phyloP scores from a whole-genome alignment of 345 rosid species.

The Moricandia moricandioides region DNA sequence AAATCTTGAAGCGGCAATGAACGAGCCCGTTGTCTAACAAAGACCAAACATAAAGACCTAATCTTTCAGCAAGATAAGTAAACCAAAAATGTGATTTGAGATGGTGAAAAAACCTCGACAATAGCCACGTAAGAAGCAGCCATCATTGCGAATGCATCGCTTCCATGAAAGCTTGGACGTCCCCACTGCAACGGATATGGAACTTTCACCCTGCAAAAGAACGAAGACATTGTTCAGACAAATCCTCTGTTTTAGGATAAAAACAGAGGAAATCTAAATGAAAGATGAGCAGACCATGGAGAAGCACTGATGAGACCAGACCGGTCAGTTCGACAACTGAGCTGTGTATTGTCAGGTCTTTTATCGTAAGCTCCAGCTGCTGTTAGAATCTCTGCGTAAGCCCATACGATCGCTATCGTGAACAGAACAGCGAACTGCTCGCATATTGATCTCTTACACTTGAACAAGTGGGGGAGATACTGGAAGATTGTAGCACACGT shows the following conservation, averaged over 20 bases:
- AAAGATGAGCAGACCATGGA: slow-evolving; percentile 55
- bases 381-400: slow-evolving; percentile 74
- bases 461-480: slow-evolving; percentile 63
- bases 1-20: slow-evolving; percentile 72
- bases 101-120: slow-evolving; percentile 55
- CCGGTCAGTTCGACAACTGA: slow-evolving; percentile 82
- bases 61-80: neutral
- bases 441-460: slow-evolving; percentile 41
- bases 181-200: slow-evolving; percentile 96
- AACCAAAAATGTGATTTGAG: neutral
- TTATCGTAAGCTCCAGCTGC: slow-evolving; percentile 73
- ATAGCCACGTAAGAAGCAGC: slow-evolving; percentile 72
- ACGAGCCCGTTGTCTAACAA: slow-evolving; percentile 67
- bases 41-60: neutral
- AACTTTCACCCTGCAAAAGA: slow-evolving; percentile 56
- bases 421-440: slow-evolving; percentile 61
- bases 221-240: slow-evolving; percentile 4
- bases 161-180: slow-evolving; percentile 58
- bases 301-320: slow-evolving; percentile 79
- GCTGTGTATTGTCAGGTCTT: slow-evolving; percentile 56
- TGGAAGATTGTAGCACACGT: slow-evolving; percentile 31
- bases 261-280: slow-evolving; percentile 5
- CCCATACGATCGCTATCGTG: slow-evolving; percentile 62
- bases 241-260: neutral
- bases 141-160: slow-evolving; percentile 64